Evolutionary conservation across 2,329 filamentous ascomycete genomes (phyloP), one percentile per base, ranked within the genome.

Genomic region (Chaetomium globosum): DNA sequence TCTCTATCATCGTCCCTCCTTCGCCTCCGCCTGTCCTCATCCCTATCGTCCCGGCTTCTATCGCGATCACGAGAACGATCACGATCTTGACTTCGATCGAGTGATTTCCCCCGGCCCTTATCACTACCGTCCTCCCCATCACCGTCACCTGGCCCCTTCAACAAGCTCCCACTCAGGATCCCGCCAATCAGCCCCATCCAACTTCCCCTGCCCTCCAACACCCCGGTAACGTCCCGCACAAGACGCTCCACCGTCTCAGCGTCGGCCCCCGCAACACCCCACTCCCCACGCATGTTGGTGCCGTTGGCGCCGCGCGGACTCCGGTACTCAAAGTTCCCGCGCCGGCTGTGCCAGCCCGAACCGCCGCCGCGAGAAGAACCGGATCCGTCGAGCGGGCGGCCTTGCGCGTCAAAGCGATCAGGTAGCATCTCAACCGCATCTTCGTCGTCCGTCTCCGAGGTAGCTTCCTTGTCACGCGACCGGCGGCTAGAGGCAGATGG

Each of bases 191-290:
- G 26, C 8, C 74, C 74, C 33, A 76, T 52, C 64, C 74, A 72
- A 0, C 74, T 73, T 0, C 67, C 66, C 21, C 65, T 68, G 0
- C 67, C 73, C 30, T 78, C 77, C 30, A 80, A 48, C 33, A 74
- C 68, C 0, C 71, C 71, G 59, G 71, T 75, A 19, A 77, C 74
- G 19, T 69, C 65, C 30, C 69, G 63, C 52, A 78, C 74, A 9
- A 79, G 72, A 26, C 72, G 71, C 36, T 82, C 79, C 4, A 82
- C 77, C 30, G 74, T 72, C 58, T 78, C 77, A 0, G 70, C 69
- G 28, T 84, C 80, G 0, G 80, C 81, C 6, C 81, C 80, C 2
- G 74, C 76, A 0, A 83, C 74, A 28, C 78, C 77, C 82, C 82
- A 84, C 16, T 76, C 74, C 0, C 81, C 81, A 0, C 70, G 73